These are phyloP conservation scores for Sonneratia alba DNA, from an alignment of 345 rosid species.

Conservation along the genomic window DNA sequence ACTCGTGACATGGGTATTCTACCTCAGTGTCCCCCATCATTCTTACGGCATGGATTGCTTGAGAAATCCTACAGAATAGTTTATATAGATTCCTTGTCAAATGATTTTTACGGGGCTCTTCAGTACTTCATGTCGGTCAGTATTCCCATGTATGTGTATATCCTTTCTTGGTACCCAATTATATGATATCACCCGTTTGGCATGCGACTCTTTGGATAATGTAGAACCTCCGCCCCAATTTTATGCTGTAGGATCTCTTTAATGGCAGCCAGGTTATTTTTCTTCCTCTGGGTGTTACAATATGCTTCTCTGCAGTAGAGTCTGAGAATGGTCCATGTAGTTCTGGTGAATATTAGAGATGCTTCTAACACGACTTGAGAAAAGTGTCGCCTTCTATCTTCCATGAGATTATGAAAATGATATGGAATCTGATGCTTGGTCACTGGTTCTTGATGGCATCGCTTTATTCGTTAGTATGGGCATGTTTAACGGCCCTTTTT, in stretches of 20 bases:
- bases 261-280: background rate
- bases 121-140: background rate
- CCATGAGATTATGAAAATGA: background rate
- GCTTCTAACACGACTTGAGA: background rate
- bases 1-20: slow-evolving; percentile 13
- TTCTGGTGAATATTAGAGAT: background rate
- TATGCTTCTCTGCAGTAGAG: background rate
- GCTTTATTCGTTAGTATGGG: background rate
- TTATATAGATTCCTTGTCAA: background rate
- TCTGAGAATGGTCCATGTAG: background rate
- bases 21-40: background rate
- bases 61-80: background rate
- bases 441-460: background rate
- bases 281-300: background rate
- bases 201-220: background rate
- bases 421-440: background rate
- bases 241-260: background rate
- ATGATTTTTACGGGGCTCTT: background rate
- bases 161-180: background rate
- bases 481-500: background rate
- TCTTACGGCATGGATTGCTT: slow-evolving; percentile 3
- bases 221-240: background rate
- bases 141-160: background rate
- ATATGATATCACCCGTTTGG: background rate
- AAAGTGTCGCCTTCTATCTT: background rate